Conservation (phyloP, 2,329 filamentous ascomycete genomes). For the Metarhizium rileyi region DNA sequence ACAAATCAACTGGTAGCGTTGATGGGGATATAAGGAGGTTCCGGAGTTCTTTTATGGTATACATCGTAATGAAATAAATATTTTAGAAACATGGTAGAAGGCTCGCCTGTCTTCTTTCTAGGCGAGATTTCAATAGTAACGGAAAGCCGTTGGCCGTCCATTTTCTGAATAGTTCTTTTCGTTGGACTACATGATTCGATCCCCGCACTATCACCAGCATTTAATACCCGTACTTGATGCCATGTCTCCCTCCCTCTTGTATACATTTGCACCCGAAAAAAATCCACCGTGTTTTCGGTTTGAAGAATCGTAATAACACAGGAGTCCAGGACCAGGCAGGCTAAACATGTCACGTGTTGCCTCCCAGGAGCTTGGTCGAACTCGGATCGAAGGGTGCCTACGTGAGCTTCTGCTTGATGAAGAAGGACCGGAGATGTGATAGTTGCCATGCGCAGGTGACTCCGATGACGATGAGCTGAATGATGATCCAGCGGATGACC, state of each 20-base stretch:
- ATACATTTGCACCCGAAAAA: not conserved
- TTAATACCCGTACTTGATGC: not conserved
- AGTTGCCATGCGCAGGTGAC: slow-evolving; percentile 94
- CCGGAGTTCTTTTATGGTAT: slow-evolving; percentile 23
- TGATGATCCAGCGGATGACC: slow-evolving; percentile 87
- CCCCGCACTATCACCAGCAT: not conserved
- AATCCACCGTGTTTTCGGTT: not conserved
- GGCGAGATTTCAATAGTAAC: not conserved
- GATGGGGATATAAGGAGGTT: slow-evolving; percentile 10
- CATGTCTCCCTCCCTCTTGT: not conserved
- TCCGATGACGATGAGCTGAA: slow-evolving; percentile 77
- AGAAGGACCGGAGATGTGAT: slow-evolving; percentile 90
- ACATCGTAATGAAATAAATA: slow-evolving; percentile 25
- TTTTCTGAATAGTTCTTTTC: not conserved
- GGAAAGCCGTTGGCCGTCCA: not conserved
- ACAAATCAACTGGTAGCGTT: slow-evolving; percentile 9
- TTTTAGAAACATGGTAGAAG: slow-evolving; percentile 8
- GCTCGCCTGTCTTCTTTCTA: not conserved
- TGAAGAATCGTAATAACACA: not conserved
- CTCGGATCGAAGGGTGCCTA: slow-evolving; percentile 25
- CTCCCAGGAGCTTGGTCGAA: not conserved
- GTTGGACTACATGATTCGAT: not conserved
- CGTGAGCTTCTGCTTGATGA: slow-evolving; percentile 99
- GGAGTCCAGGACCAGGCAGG: not conserved
- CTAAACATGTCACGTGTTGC: not conserved